phyloP scores from a whole-genome alignment of 2,329 filamentous ascomycete genomes.

The Sordariomycetes sp. region DNA sequence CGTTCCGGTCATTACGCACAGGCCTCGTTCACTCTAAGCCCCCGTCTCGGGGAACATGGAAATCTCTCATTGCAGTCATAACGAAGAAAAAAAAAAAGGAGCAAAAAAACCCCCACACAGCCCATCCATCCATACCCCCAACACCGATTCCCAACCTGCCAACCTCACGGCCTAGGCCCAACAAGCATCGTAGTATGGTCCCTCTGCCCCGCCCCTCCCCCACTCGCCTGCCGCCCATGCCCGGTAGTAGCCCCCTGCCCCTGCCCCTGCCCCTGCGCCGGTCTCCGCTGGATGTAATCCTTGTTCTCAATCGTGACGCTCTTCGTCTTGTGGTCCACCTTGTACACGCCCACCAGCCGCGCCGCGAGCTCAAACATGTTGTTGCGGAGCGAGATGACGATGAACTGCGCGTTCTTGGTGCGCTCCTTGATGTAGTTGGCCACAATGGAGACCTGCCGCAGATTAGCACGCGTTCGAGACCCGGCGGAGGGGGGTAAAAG shows the following conservation, averaged over 20 bases:
- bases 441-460: constrained; percentile 74
- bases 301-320: constrained; percentile 79
- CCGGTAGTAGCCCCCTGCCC: neutral
- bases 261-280: constrained; percentile 10
- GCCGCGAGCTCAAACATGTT: constrained; percentile 99
- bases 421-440: constrained; percentile 98
- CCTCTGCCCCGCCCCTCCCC: neutral
- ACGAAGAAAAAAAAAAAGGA: neutral
- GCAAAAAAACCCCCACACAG: too few relatives aligned
- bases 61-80: neutral
- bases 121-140: neutral
- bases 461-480: neutral
- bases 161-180: neutral
- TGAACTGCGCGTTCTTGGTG: constrained; percentile 98
- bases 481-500: neutral
- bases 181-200: constrained; percentile 4
- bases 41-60: neutral
- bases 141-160: neutral
- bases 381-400: constrained; percentile 93
- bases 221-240: neutral
- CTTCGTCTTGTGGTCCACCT: constrained; percentile 98
- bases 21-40: neutral
- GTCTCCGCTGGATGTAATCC: constrained; percentile 47
- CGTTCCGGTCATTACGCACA: neutral
- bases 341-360: constrained; percentile 92